Percentiles rank a stretch among this genome's conserved stretches.
Evolutionary conservation across 2,329 filamentous ascomycete genomes (phyloP).

Genomic region (Alternaria sp.): DNA sequence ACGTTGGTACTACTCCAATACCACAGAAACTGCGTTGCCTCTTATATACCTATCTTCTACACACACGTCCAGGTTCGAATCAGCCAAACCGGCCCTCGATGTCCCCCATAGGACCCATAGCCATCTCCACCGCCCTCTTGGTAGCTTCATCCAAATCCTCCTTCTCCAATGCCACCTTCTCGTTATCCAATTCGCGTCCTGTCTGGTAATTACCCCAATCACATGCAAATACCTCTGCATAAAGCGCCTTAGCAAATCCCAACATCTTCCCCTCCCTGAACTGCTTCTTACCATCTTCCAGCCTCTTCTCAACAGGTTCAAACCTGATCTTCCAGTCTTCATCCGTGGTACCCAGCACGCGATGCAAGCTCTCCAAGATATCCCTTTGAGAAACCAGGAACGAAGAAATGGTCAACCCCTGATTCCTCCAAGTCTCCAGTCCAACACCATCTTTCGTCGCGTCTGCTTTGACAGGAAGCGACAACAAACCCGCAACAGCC

Average conservation of each 20-base stretch:
- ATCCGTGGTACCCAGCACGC: constrained; percentile 65
- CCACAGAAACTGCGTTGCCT: too few species aligned
- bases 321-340: constrained; percentile 68
- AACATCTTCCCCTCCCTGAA: constrained; percentile 9
- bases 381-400: constrained; percentile 63
- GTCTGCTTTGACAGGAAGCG: not conserved
- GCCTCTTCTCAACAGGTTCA: constrained; percentile 60
- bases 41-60: too few species aligned
- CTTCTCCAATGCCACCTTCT: constrained; percentile 63
- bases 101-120: not conserved
- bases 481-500: not conserved
- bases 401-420: constrained; percentile 26
- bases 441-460: not conserved
- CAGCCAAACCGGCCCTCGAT: not conserved
- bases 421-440: not conserved
- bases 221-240: constrained; percentile 49
- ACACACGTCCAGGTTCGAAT: too few species aligned
- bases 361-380: constrained; percentile 69
- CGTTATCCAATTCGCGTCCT: constrained; percentile 57
- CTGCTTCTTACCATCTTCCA: constrained; percentile 57
- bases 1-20: too few species aligned
- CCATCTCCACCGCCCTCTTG: constrained; percentile 33
- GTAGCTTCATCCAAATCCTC: constrained; percentile 69
- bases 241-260: constrained; percentile 58
- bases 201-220: constrained; percentile 41